A percentile compares a stretch with the other conserved stretches of the same genome.
These are phyloP conservation scores for Suillus fuscotomentosus DNA, from an alignment of 768 basidiomycete species.

Conservation along the genomic window DNA sequence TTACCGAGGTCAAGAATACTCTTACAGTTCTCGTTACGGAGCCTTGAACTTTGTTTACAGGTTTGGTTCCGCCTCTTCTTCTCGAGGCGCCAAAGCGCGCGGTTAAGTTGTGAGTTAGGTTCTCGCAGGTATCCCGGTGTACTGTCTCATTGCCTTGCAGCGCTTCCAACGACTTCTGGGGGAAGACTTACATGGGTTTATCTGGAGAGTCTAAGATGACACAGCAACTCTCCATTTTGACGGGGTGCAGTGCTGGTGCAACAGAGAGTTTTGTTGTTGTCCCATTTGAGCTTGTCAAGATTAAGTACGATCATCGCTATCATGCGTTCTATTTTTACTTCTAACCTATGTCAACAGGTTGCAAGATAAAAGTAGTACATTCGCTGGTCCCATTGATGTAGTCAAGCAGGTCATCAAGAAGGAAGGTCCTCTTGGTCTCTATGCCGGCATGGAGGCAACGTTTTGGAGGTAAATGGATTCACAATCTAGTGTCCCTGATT, in stretches of 20 bases:
- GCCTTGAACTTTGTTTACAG: constrained; percentile 31
- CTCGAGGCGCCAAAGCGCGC: constrained; percentile 98
- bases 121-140: not conserved
- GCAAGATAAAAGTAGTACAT: constrained; percentile 91
- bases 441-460: constrained; percentile 95
- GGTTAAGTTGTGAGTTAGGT: constrained; percentile 75
- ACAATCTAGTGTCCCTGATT: not conserved
- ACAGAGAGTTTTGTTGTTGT: constrained; percentile 95
- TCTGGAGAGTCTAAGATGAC: constrained; percentile 84
- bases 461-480: constrained; percentile 82
- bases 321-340: constrained; percentile 10
- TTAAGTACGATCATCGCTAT: constrained; percentile 48
- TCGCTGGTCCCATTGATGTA: constrained; percentile 89
- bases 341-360: constrained; percentile 43
- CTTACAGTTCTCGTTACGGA: not conserved
- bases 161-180: constrained; percentile 96
- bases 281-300: constrained; percentile 95
- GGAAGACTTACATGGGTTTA: constrained; percentile 64
- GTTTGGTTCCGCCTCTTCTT: constrained; percentile 92
- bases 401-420: constrained; percentile 74
- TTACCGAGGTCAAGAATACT: constrained; percentile 67
- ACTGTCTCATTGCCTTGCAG: constrained; percentile 31
- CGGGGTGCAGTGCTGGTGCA: constrained; percentile 92
- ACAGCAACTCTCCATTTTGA: constrained; percentile 81
- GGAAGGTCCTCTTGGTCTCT: constrained; percentile 82